Evolutionary conservation across 2,329 filamentous ascomycete species (phyloP).

Genomic region (Calycina herbarum): DNA sequence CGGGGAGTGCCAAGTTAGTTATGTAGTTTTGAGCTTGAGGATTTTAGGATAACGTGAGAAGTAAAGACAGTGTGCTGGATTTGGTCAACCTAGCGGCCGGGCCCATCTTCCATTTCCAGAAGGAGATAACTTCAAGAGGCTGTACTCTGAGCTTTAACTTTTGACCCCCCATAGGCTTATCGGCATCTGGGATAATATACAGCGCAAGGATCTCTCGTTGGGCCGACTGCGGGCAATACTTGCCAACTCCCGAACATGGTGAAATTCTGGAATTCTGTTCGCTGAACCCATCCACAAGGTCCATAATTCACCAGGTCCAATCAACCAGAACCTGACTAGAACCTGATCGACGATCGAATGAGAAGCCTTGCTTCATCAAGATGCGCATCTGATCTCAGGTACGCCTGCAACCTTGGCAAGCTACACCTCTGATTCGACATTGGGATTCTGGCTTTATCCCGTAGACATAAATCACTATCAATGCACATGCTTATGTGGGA

Average conservation of each 20-base stretch:
- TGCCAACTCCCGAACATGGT: neutral
- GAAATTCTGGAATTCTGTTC: neutral
- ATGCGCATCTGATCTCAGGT: slow-evolving; percentile 19
- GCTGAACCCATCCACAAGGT: neutral
- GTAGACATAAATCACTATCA: neutral
- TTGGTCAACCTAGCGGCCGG: slow-evolving; percentile 16
- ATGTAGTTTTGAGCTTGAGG: slow-evolving; percentile 14
- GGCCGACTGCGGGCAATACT: slow-evolving; percentile 5
- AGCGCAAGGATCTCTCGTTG: slow-evolving; percentile 13
- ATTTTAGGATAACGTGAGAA: slow-evolving; percentile 7
- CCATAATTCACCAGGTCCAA: neutral
- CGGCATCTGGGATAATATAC: slow-evolving; percentile 11
- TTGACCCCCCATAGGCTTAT: slow-evolving; percentile 20
- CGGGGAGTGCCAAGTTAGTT: neutral
- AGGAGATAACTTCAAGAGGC: slow-evolving; percentile 19
- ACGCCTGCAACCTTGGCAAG: slow-evolving; percentile 12
- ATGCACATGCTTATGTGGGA: slow-evolving; percentile 15
- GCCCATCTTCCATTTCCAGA: slow-evolving; percentile 19
- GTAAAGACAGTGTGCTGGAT: slow-evolving; percentile 24
- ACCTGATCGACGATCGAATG: slow-evolving; percentile 28
- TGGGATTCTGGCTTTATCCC: slow-evolving; percentile 7
- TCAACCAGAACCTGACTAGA: neutral
- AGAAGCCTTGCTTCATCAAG: slow-evolving; percentile 12
- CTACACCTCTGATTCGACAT: slow-evolving; percentile 18
- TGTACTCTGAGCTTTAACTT: slow-evolving; percentile 13